Evolutionary conservation across 768 basidiomycete species (phyloP).

Genomic region (Boletus subcaerulescens): DNA sequence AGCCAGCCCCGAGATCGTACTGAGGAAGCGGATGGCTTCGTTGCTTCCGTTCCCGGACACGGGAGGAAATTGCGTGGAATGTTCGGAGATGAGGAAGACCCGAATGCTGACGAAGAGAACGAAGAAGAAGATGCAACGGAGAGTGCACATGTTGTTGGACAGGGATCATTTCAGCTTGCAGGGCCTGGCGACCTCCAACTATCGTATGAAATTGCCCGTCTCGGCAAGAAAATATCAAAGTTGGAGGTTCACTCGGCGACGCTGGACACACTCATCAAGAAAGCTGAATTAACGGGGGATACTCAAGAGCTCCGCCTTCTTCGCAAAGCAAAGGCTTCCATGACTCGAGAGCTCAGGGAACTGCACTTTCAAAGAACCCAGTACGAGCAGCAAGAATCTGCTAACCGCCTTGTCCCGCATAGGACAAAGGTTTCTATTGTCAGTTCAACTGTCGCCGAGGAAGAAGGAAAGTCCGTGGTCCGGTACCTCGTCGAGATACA

Average conservation of each 20-base stretch:
- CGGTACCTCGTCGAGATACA: slow-evolving; percentile 91
- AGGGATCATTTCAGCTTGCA: slow-evolving; percentile 67
- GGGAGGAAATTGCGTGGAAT: slow-evolving; percentile 28
- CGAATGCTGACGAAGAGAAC: slow-evolving; percentile 43
- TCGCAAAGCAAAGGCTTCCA: slow-evolving; percentile 73
- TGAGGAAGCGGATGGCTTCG: slow-evolving; percentile 8
- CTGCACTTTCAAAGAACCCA: slow-evolving; percentile 87
- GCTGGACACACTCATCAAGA: slow-evolving; percentile 85
- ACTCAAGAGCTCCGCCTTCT: slow-evolving; percentile 82
- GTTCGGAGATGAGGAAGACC: slow-evolving; percentile 38
- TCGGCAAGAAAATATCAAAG: slow-evolving; percentile 72
- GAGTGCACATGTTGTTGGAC: slow-evolving; percentile 31
- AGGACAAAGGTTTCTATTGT: slow-evolving; percentile 84
- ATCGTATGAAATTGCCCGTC: slow-evolving; percentile 78
- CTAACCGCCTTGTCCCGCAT: slow-evolving; percentile 80
- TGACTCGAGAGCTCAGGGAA: slow-evolving; percentile 80
- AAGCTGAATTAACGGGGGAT: slow-evolving; percentile 92
- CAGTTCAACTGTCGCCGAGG: slow-evolving; percentile 77
- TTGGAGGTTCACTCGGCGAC: slow-evolving; percentile 79
- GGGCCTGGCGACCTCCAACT: slow-evolving; percentile 89
- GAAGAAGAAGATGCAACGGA: slow-evolving; percentile 38
- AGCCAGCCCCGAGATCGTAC: slow-evolving; percentile 15
- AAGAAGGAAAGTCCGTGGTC: slow-evolving; percentile 86
- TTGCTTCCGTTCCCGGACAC: slow-evolving; percentile 3
- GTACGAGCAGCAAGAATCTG: slow-evolving; percentile 92